Conservation (phyloP, 1,284 basidiomycete genomes). For the Trametes versicolor region DNA sequence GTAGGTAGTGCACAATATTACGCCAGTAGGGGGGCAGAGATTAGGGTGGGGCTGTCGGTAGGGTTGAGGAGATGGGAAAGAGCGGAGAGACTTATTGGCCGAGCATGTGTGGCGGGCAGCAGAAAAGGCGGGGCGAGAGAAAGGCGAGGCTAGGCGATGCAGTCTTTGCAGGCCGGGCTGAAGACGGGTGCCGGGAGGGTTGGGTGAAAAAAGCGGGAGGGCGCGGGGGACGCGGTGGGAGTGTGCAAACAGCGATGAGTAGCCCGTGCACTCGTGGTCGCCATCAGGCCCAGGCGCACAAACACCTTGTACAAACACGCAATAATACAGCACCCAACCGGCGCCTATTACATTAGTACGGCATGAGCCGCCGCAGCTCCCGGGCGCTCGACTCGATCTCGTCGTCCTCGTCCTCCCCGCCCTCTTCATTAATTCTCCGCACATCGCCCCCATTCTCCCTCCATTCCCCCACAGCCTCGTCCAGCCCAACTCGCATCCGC, state of each 20-base stretch:
- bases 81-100: constrained; percentile 38
- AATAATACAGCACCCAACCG: constrained; percentile 12
- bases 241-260: constrained; percentile 2
- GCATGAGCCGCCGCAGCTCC: constrained; percentile 70
- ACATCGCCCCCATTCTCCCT: constrained; percentile 39
- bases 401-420: constrained; percentile 50
- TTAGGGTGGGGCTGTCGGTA: constrained; percentile 35
- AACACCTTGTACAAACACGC: constrained; percentile 34
- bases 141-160: constrained; percentile 27
- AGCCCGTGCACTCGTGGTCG: neutral
- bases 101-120: constrained; percentile 33
- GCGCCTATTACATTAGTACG: constrained; percentile 53
- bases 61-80: constrained; percentile 35
- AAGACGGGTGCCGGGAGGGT: constrained; percentile 15
- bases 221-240: constrained; percentile 3
- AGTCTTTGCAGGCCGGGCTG: constrained; percentile 20
- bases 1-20: constrained; percentile 34
- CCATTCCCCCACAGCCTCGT: constrained; percentile 64
- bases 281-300: constrained; percentile 24
- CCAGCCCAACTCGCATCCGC: constrained; percentile 73
- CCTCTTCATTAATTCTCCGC: constrained; percentile 40
- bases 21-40: constrained; percentile 32
- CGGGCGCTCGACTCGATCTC: constrained; percentile 69
- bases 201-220: constrained; percentile 8
- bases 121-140: constrained; percentile 22